phyloP scores from a whole-genome alignment of 2,329 filamentous ascomycete genomes.

The Penicillium sp. region DNA sequence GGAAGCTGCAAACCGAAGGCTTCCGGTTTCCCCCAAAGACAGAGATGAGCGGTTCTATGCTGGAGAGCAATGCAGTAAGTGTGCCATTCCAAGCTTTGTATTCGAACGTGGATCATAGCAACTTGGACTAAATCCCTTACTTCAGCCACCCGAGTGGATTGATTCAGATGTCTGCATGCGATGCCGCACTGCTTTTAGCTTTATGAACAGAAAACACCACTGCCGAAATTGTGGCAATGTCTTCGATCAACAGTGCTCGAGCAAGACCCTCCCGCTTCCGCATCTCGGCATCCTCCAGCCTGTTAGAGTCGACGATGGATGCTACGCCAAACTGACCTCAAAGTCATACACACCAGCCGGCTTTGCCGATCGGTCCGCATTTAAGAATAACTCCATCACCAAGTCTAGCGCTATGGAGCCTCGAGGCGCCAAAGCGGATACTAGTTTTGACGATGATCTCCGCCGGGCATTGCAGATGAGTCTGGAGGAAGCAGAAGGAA shows the following conservation, averaged over 20 bases:
- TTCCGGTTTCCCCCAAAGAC: slow-evolving; percentile 87
- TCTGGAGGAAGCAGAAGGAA: slow-evolving; percentile 84
- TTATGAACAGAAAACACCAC: slow-evolving; percentile 98
- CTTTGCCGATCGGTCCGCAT: slow-evolving; percentile 47
- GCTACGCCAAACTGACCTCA: slow-evolving; percentile 85
- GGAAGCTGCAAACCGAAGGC: slow-evolving; percentile 79
- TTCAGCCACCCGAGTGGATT: slow-evolving; percentile 90
- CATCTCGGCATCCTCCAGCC: slow-evolving; percentile 91
- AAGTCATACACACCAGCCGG: slow-evolving; percentile 59
- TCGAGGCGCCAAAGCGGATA: slow-evolving; percentile 83
- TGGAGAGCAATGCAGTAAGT: slow-evolving; percentile 91
- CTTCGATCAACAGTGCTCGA: slow-evolving; percentile 93
- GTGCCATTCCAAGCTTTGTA: background rate
- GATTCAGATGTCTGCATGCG: slow-evolving; percentile 99
- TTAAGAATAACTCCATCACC: slow-evolving; percentile 58
- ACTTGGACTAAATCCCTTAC: slow-evolving; percentile 16
- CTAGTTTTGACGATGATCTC: slow-evolving; percentile 91
- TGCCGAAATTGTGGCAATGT: slow-evolving; percentile 98
- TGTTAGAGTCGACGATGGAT: slow-evolving; percentile 94
- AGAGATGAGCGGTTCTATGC: slow-evolving; percentile 92
- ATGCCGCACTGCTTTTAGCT: slow-evolving; percentile 92
- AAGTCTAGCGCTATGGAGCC: slow-evolving; percentile 88
- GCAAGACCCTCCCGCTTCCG: slow-evolving; percentile 84
- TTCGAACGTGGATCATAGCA: background rate
- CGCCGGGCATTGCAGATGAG: slow-evolving; percentile 97